These are phyloP conservation scores for Podaxis pistillaris DNA, from an alignment of 768 basidiomycete species.

Conservation along the genomic window DNA sequence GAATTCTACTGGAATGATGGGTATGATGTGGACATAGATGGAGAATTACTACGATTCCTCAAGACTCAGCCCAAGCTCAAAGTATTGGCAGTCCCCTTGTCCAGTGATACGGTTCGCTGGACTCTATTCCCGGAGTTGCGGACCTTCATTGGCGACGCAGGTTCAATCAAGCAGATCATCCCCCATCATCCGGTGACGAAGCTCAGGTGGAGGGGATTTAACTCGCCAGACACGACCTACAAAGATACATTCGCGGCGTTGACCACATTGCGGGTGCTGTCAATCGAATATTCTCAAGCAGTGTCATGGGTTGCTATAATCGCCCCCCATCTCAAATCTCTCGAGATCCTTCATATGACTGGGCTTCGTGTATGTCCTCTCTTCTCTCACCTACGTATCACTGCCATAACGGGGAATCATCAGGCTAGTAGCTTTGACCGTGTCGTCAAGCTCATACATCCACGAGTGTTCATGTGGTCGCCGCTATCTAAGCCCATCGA, in stretches of 20 bases:
- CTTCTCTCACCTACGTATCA: background rate
- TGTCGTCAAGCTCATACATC: background rate
- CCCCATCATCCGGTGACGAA: background rate
- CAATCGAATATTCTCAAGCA: background rate
- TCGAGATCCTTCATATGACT: background rate
- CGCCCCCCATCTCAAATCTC: background rate
- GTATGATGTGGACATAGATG: background rate
- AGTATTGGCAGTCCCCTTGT: background rate
- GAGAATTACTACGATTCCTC: background rate
- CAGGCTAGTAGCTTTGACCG: background rate
- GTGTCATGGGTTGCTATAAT: background rate
- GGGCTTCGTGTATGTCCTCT: background rate
- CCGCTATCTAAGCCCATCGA: background rate
- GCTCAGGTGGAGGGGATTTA: background rate
- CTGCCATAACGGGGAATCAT: background rate
- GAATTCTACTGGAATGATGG: slow-evolving; percentile 3
- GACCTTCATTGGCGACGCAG: background rate
- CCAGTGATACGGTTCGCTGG: background rate
- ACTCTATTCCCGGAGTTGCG: background rate
- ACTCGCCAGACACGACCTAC: background rate
- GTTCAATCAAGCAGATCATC: background rate
- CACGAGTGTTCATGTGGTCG: background rate
- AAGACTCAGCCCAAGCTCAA: background rate
- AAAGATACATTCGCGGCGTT: background rate
- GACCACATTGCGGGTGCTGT: background rate